A percentile compares a stretch with the other conserved stretches of the same genome.
These are phyloP conservation scores for Coelastrella sp. DNA, from an alignment of 139 green algal genomes.

Conservation along the genomic window DNA sequence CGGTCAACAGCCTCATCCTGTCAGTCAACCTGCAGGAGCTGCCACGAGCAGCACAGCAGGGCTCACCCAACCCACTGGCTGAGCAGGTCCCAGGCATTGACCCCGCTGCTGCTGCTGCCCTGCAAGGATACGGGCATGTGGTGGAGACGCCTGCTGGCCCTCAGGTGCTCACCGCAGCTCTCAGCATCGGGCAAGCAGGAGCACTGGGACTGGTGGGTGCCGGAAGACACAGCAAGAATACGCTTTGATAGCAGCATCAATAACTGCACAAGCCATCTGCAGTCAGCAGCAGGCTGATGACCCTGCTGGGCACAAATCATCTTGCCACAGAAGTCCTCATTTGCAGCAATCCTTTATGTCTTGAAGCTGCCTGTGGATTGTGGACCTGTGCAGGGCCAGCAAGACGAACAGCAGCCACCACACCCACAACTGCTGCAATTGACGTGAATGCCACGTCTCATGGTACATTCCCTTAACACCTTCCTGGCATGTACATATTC, in stretches of 20 bases:
- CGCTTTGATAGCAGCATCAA: no score
- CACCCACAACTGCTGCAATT: no score
- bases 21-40: constrained; percentile 12
- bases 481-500: no score
- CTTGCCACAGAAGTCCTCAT: no score
- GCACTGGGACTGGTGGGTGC: constrained; percentile 8
- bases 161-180: background rate
- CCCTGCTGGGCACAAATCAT: no score
- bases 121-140: background rate
- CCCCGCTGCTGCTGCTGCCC: background rate
- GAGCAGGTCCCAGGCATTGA: background rate
- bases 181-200: background rate
- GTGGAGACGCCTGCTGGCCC: background rate
- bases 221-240: background rate
- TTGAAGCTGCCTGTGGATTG: no score
- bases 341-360: no score
- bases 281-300: no score
- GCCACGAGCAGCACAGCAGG: background rate
- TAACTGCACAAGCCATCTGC: no score
- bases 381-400: no score
- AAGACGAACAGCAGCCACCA: no score
- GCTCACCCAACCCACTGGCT: background rate
- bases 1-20: constrained; percentile 25
- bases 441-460: background rate
- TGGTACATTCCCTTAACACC: background rate